A percentile compares a stretch with the other conserved stretches of the same genome.
Evolutionary conservation across 306 rosid genomes (phyloP).

Genomic region (Canavalia gladiata): DNA sequence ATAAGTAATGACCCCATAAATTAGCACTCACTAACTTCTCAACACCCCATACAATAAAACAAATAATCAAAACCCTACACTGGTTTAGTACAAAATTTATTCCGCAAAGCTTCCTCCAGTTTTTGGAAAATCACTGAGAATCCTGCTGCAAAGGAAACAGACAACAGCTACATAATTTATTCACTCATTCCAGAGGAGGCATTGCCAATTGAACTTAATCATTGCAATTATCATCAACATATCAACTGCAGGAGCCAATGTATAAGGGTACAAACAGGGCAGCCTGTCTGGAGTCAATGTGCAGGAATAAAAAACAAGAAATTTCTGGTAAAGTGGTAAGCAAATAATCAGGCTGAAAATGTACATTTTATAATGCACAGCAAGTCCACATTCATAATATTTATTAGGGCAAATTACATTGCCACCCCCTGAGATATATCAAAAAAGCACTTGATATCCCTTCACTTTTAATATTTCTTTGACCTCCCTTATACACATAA

Average conservation of each 20-base stretch:
- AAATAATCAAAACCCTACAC: slow-evolving; percentile 32
- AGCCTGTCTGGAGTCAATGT: background rate
- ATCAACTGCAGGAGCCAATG: slow-evolving; percentile 7
- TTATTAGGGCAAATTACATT: background rate
- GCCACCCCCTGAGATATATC: no score
- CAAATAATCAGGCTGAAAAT: background rate
- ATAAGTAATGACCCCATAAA: slow-evolving; percentile 2
- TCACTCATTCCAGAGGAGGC: slow-evolving; percentile 16
- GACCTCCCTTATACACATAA: no score
- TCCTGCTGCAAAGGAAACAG: slow-evolving; percentile 64
- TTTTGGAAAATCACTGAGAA: slow-evolving; percentile 64
- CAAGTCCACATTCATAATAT: slow-evolving; percentile 1
- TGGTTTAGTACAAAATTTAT: slow-evolving; percentile 58
- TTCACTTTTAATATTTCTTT: no score
- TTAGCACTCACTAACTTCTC: slow-evolving; percentile 12
- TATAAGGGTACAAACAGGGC: background rate
- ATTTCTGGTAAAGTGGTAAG: background rate
- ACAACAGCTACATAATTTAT: slow-evolving; percentile 5
- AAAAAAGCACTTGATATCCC: no score
- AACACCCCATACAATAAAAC: slow-evolving; percentile 23
- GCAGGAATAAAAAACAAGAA: background rate
- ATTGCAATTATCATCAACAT: background rate
- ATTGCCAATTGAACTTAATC: slow-evolving; percentile 24
- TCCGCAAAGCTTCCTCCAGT: slow-evolving; percentile 69
- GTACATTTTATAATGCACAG: slow-evolving; percentile 1